Evolutionary conservation across 768 basidiomycete species (phyloP), one percentile per base, ranked within the genome.

Genomic region (Suillus plorans): DNA sequence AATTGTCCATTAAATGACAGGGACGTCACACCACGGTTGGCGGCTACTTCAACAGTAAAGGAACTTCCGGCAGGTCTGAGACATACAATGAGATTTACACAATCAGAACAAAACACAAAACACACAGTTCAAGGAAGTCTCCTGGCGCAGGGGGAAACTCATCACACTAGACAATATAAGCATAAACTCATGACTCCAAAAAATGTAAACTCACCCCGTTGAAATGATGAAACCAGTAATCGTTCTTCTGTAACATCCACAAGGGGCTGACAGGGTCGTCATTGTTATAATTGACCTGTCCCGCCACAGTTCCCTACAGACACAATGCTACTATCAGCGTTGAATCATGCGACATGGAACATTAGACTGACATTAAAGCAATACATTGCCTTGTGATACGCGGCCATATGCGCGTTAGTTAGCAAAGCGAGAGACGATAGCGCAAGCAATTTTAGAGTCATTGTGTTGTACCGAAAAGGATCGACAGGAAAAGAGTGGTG

Each of bases 21-120:
- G 6, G 78, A 68, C 25, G 84, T 86, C 66, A 79, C 74, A 37
- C 79, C 85, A 14, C 81, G 80, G 70, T 86, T 85, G 9, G 78
- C 75, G 5, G 81, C 80, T 34, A 85, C 76, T 69, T 85, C 84
- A 22, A 85, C 79, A 1, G 77, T 79, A 70, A 85, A 85, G 45
- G 74, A 72, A 47, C 77, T 74, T 42, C 84, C 84, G 4, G 82
- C 85, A 9, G 84, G 85, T 13, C 84, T 84, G 64, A 2, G 25
- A 28, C 36, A 34, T 18, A 28, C 14, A 28, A 9, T 52, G 60
- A 60, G 25, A 37, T 52, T 12, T 12, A 28, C 6, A 31, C 18
- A 52, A 12, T n/a, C 45, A 28, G 6, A 37, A 39, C 13, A 36
- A 5, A 13, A 47, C 1, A 44, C 39, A 14, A 56, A 42, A 44